Base-by-base conservation (phyloP, 1,284 basidiomycete species). In the Pseudozyma sp. region DNA sequence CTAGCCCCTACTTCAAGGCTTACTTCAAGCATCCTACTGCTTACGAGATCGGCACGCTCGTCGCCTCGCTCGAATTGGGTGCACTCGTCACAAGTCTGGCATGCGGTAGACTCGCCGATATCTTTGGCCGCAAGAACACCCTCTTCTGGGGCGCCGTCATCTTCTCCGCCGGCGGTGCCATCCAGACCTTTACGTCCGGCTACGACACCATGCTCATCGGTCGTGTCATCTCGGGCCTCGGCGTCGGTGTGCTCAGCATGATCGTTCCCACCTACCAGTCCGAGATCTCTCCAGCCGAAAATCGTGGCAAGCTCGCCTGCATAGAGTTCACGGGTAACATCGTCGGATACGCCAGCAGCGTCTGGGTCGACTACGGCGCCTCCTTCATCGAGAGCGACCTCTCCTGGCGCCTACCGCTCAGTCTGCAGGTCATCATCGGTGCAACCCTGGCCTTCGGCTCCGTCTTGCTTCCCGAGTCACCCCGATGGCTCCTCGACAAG, bases 231-330 rank as follows among this genome's bases (percentile, higher is more conserved):
- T 92, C 92, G 68, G 96, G 95, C 2, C 94, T 93, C 78, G 96
- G 96, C 14, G 96, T 99, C 13, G 96, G 95, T 13, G 87, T 97
- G 73, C 87, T 98, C 52, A 70, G 67, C 51, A 97, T 95, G 65
- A 94, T 97, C 70, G 96, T 98, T 24, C 96, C 96, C 7, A 97
- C 97, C 67, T 99, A 97, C 85, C 96, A 97, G 86, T 93, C 92
- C 77, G 96, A 98, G 87, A 94, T 98, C 53, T 96, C 94, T 3
- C 94, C 95, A 14, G 93, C 96, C 3, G 89, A 94, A 81, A 93
- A 97, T 86, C 66, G 82, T 33, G 82, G 82, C 42, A 80, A 79
- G 51, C 69, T 84, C 13, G 96, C 94, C 5, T 97, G 94, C 80
- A 94, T 98, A 88, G 96, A 98, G 83, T 99, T 98, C 84, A 97